Conservation (phyloP, 169 alveolate species). For the Plasmodium coatneyi region DNA sequence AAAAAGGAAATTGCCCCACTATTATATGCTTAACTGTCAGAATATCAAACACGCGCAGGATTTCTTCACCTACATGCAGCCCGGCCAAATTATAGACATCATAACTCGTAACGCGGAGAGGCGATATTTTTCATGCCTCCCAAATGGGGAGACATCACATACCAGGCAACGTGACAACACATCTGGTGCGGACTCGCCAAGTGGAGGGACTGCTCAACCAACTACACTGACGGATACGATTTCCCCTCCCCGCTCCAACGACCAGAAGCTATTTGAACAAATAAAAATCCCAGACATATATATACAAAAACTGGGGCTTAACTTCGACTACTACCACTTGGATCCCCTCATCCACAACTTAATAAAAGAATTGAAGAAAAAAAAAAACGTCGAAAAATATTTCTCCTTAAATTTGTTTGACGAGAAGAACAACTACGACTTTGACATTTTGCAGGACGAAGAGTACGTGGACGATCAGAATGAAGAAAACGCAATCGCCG, state of each 20-base stretch:
- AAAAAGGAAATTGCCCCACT: conserved; percentile 6
- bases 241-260: background rate
- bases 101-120: background rate
- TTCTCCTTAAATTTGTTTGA: conserved; percentile 44
- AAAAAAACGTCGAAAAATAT: conserved; percentile 36
- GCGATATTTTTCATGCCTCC: background rate
- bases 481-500: background rate
- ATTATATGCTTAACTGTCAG: conserved; percentile 25
- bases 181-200: background rate
- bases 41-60: conserved; percentile 15
- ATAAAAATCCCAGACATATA: conserved; percentile 45
- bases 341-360: conserved; percentile 47
- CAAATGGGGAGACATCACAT: background rate
- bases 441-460: conserved; percentile 50
- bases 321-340: conserved; percentile 16
- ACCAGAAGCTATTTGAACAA: conserved; percentile 44
- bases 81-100: conserved; percentile 47
- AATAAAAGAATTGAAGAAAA: conserved; percentile 33
- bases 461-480: conserved; percentile 9
- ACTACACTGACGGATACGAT: no score
- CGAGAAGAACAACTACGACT: conserved; percentile 19
- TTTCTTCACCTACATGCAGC: conserved; percentile 54
- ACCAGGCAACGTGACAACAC: background rate
- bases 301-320: conserved; percentile 49
- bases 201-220: no score